Conservation (phyloP, 1,284 basidiomycete genomes). For the Tilletia setariae region DNA sequence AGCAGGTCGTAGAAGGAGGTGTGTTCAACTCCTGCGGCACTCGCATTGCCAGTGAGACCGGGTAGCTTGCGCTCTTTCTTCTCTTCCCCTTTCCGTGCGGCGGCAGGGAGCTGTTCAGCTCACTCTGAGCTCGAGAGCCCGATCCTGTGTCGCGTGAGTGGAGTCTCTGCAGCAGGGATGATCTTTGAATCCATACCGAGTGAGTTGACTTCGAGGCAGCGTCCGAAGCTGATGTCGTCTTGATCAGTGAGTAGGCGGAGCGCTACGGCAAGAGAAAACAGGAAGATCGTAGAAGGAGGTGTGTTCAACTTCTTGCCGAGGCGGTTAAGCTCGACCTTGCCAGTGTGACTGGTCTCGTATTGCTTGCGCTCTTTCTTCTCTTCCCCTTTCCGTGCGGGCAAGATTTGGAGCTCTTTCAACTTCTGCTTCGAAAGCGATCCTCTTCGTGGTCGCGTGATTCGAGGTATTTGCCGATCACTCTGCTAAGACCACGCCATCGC, state of each 20-base stretch:
- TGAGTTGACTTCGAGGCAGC: conserved; percentile 44
- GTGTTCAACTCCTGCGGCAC: background rate
- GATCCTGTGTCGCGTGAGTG: too few relatives aligned
- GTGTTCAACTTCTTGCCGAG: background rate
- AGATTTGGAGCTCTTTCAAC: background rate
- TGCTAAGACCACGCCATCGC: too few relatives aligned
- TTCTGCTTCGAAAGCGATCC: background rate
- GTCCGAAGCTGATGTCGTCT: conserved; percentile 36
- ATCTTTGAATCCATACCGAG: too few relatives aligned
- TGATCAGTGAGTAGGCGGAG: conserved; percentile 13
- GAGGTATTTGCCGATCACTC: background rate
- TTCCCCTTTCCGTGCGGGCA: background rate
- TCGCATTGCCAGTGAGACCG: background rate
- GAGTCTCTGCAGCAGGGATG: too few relatives aligned
- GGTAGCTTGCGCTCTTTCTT: background rate
- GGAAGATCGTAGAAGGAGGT: background rate
- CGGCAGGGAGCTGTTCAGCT: too few relatives aligned
- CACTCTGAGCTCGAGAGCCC: too few relatives aligned
- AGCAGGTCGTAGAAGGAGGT: background rate
- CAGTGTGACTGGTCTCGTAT: background rate
- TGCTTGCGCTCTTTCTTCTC: background rate
- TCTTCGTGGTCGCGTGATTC: background rate
- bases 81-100: background rate
- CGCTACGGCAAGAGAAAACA: background rate
- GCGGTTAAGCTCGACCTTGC: background rate